phyloP scores from a whole-genome alignment of 306 rosid species.

The Malus fusca region DNA sequence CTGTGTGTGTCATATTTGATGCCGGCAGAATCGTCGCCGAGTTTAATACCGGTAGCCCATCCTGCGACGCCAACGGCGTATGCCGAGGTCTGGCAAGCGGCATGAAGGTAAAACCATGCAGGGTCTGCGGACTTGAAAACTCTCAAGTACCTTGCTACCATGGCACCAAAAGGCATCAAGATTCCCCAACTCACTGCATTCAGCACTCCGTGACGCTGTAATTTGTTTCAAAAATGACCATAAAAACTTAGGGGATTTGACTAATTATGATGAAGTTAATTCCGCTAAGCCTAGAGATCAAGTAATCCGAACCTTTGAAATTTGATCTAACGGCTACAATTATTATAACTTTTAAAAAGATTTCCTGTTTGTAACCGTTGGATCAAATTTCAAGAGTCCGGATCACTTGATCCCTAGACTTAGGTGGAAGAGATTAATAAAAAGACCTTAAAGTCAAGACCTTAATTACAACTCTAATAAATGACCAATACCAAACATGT shows the following conservation, averaged over 20 bases:
- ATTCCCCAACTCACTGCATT: slow-evolving; percentile 78
- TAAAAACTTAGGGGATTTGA: not conserved
- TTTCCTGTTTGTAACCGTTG: too few species aligned
- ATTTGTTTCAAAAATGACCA: not conserved
- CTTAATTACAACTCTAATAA: not conserved
- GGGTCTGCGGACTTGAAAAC: slow-evolving; percentile 82
- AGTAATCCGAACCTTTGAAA: too few species aligned
- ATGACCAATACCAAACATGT: not conserved
- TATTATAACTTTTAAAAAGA: too few species aligned
- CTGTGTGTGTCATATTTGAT: slow-evolving; percentile 34
- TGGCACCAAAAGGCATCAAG: slow-evolving; percentile 69
- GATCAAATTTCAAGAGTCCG: too few species aligned
- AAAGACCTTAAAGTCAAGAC: too few species aligned
- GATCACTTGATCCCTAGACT: too few species aligned
- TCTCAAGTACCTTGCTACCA: slow-evolving; percentile 72
- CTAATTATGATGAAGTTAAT: not conserved
- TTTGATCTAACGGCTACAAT: too few species aligned
- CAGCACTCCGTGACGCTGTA: slow-evolving; percentile 66
- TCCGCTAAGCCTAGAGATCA: too few species aligned
- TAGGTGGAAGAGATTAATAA: too few species aligned
- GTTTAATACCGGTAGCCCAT: slow-evolving; percentile 93
- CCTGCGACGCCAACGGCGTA: slow-evolving; percentile 86
- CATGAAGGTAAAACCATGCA: slow-evolving; percentile 93
- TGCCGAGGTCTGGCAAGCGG: slow-evolving; percentile 76
- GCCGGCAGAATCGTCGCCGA: slow-evolving; percentile 63